Evolutionary conservation across 164 flowering plant species (phyloP).

Genomic region (Akebia trifoliata): DNA sequence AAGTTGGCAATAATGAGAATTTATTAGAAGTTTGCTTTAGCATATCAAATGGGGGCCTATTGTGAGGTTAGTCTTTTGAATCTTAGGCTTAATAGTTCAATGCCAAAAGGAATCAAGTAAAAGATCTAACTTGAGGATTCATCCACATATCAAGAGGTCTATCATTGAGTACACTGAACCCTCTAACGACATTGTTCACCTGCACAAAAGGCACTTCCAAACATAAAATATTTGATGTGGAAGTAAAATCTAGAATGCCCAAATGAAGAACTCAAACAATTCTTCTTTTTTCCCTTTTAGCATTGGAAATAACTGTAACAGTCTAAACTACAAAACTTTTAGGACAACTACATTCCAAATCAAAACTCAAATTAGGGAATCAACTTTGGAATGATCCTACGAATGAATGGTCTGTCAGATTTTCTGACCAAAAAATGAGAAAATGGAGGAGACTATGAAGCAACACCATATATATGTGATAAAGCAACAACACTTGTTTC

Average conservation of each 20-base stretch:
- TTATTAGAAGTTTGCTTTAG: neutral
- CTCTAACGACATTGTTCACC: constrained; percentile 82
- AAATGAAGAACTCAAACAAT: neutral
- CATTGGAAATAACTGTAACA: neutral
- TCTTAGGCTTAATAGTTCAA: neutral
- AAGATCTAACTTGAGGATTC: constrained; percentile 65
- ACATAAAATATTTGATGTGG: neutral
- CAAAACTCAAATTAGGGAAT: neutral
- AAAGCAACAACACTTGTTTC: neutral
- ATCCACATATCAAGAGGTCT: constrained; percentile 99
- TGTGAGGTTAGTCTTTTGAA: neutral
- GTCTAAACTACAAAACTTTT: too few species aligned
- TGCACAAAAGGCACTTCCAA: constrained; percentile 19
- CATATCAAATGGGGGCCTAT: neutral
- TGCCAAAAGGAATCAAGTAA: neutral
- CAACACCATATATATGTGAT: neutral
- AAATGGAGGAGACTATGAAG: neutral
- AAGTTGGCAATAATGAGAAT: neutral
- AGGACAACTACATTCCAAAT: neutral
- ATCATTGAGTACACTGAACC: constrained; percentile 74
- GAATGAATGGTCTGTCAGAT: neutral
- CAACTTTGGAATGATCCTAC: neutral
- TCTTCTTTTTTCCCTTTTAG: neutral
- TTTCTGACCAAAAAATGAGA: neutral
- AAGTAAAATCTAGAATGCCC: neutral